phyloP scores from a whole-genome alignment of 208 protist genomes.

The Borovskyia barvae region DNA sequence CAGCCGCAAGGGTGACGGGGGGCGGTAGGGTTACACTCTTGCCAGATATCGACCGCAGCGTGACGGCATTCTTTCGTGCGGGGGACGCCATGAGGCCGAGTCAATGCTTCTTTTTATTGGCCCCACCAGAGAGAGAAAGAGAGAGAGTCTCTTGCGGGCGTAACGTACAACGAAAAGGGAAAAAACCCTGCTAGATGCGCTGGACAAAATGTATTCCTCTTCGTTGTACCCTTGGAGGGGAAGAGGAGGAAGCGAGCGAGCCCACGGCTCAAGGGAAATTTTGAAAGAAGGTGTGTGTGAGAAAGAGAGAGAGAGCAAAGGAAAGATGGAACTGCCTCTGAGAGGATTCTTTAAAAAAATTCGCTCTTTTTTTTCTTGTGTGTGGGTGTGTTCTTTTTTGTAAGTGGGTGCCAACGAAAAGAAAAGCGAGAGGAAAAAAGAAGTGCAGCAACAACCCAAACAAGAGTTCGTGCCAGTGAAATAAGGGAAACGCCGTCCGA shows the following conservation, averaged over 20 bases:
- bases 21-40: slow-evolving; percentile 25
- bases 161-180: background rate
- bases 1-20: slow-evolving; percentile 36
- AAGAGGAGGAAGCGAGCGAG: background rate
- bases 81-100: too few relatives aligned
- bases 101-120: background rate
- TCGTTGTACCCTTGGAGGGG: background rate
- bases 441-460: too few relatives aligned
- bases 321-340: background rate
- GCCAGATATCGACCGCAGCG: slow-evolving; percentile 46
- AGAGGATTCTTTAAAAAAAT: background rate
- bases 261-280: background rate
- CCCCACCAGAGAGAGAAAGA: background rate
- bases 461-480: too few relatives aligned
- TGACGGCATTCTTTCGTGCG: too few relatives aligned
- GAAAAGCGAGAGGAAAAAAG: background rate
- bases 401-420: slow-evolving; percentile 8
- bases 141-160: background rate
- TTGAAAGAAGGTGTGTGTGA: background rate
- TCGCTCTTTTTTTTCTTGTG: slow-evolving; percentile 1
- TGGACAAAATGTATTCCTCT: background rate
- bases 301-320: slow-evolving; percentile 1
- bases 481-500: too few relatives aligned
- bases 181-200: too few relatives aligned
- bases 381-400: background rate